These are phyloP conservation scores for Didymella pinodella DNA, from an alignment of 2,329 filamentous ascomycete species.

Conservation along the genomic window DNA sequence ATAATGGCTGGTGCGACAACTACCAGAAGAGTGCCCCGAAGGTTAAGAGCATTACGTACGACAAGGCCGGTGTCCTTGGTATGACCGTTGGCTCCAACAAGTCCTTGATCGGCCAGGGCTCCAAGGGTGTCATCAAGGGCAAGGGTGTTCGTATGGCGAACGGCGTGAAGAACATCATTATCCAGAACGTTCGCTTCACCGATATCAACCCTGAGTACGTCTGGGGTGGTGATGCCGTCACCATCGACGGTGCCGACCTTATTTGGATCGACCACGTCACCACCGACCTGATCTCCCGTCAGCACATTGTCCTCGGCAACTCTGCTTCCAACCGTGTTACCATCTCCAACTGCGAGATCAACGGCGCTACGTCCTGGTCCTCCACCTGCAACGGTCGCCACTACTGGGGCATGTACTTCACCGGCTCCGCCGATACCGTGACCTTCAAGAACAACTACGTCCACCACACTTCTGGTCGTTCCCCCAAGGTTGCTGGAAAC, in stretches of 20 bases:
- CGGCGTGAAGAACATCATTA: conserved; percentile 62
- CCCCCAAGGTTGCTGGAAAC: conserved; percentile 64
- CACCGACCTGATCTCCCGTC: conserved; percentile 66
- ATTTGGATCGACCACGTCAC: conserved; percentile 47
- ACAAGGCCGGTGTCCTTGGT: conserved; percentile 61
- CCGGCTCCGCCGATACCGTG: conserved; percentile 63
- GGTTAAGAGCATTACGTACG: conserved; percentile 55
- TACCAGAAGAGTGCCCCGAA: conserved; percentile 62
- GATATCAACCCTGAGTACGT: conserved; percentile 49
- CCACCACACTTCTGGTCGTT: conserved; percentile 65
- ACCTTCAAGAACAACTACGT: conserved; percentile 69
- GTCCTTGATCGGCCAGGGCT: conserved; percentile 63
- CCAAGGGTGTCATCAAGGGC: conserved; percentile 64
- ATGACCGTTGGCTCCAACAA: conserved; percentile 67
- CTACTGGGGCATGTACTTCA: conserved; percentile 67
- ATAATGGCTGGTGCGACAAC: conserved; percentile 65
- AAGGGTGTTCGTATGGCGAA: conserved; percentile 61
- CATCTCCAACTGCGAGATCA: conserved; percentile 67
- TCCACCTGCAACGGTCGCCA: conserved; percentile 66
- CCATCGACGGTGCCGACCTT: conserved; percentile 38
- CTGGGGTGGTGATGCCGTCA: conserved; percentile 49
- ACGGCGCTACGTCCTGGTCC: conserved; percentile 63
- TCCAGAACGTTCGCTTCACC: conserved; percentile 56
- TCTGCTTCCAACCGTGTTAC: conserved; percentile 63
- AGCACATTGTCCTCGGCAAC: conserved; percentile 67